These are phyloP conservation scores for Yarrowia sp. DNA, from an alignment of 805 yeast species.

Conservation along the genomic window DNA sequence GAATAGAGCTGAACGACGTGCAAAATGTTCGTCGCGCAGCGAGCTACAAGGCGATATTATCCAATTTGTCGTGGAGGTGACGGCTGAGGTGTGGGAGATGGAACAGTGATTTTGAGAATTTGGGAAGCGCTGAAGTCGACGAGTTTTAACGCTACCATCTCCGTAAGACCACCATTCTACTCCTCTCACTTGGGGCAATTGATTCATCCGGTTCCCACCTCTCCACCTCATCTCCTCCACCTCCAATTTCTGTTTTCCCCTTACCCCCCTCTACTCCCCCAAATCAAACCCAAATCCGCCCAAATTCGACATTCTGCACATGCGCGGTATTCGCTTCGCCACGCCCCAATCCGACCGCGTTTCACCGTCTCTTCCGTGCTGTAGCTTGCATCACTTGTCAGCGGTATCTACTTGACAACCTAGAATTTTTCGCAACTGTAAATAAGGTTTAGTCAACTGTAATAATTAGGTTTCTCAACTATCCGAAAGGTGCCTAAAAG, in stretches of 20 bases:
- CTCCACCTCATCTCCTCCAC: too few relatives aligned
- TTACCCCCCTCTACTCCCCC: not conserved
- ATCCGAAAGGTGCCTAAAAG: not conserved
- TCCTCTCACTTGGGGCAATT: too few relatives aligned
- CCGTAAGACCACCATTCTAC: too few relatives aligned
- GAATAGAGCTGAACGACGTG: not conserved
- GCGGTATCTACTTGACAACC: not conserved
- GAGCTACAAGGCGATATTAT: not conserved
- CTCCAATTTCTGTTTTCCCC: too few relatives aligned
- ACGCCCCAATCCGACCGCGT: slow-evolving; percentile 3
- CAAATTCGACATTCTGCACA: not conserved
- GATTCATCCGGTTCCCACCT: too few relatives aligned
- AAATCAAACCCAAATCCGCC: not conserved
- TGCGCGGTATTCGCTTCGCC: slow-evolving; percentile 8
- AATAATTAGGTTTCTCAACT: not conserved
- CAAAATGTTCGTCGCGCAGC: not conserved
- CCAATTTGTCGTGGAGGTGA: too few relatives aligned
- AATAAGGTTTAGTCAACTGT: not conserved
- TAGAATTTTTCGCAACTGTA: not conserved
- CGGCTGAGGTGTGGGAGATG: not conserved
- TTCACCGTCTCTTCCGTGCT: not conserved
- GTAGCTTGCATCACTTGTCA: not conserved
- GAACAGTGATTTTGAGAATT: not conserved
- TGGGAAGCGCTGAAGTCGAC: too few relatives aligned
- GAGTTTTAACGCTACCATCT: too few relatives aligned